Base-by-base conservation (phyloP, 768 basidiomycete genomes). In the Kwoniella sp. region DNA sequence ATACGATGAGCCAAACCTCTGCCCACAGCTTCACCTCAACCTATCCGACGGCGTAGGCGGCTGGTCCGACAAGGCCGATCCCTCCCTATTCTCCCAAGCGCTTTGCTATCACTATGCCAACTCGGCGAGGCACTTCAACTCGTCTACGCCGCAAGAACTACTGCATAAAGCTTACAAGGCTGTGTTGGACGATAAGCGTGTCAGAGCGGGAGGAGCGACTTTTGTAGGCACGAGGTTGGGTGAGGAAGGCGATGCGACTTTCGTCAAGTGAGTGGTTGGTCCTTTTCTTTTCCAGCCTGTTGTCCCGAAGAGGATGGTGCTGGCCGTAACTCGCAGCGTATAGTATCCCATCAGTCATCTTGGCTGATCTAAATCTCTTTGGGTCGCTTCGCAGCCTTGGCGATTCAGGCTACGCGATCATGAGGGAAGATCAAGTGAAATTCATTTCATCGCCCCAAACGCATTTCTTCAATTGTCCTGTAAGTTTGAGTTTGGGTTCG, bases 41-140 rank as follows among this genome's bases (percentile, higher is more conserved):
- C 86, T 96, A 4, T 90, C 92, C 40, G 93, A 97, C 71, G 93
- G 93, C 21, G 92, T 96, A 3, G 92, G 92, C 1, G 92, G 93
- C 21, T 97, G 94, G 94, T 85, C 52, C 86, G 88, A 37, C 85
- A 86, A 26, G 89, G 85, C 91, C 56, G 92, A 96, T 80, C 91
- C 91, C 0, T 88, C 91, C 0, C 82, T 94, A 49, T 97, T 94
- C 82, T 88, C 92, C 1, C 93, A 96, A 80, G 86, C 90, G 0
- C 82, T 97, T 55, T 92, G 94, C 90, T 93, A 88, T 79, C 88
- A 90, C 79, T 75, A 77, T 49, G 60, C 70, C 49, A 52, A 62
- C 12, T 52, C 68, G 9, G 60, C 58, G 1, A 17, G 47, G 9
- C 24, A 49, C 17, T 54, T 61, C 58, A 59, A 53, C 25, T 65